phyloP scores from a whole-genome alignment of 768 basidiomycete species.

The Basidioascus undulatus region DNA sequence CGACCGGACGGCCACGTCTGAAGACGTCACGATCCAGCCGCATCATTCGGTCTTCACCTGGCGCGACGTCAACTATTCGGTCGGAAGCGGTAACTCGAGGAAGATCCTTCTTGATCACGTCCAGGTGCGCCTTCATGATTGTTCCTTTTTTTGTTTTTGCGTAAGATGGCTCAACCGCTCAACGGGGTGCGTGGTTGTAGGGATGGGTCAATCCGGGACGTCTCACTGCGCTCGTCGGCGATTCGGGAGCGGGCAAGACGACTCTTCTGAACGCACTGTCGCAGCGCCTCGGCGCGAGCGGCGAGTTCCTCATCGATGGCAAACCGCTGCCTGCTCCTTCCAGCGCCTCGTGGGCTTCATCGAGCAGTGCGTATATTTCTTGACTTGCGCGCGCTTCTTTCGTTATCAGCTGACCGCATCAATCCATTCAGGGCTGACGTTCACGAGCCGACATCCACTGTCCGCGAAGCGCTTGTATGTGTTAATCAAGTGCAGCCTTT shows the following conservation, averaged over 20 bases:
- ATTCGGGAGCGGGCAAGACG: slow-evolving; percentile 24
- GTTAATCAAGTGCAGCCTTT: too few species aligned
- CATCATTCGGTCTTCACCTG: too few species aligned
- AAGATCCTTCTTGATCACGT: too few species aligned
- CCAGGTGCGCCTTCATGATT: too few species aligned
- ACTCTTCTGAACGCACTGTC: slow-evolving; percentile 17
- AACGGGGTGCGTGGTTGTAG: too few species aligned
- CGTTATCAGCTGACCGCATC: not conserved
- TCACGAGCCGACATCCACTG: slow-evolving; percentile 20
- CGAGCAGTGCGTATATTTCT: slow-evolving; percentile 13
- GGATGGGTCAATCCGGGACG: slow-evolving; percentile 23
- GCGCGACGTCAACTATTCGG: too few species aligned
- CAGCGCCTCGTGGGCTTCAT: slow-evolving; percentile 23
- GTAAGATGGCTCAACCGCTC: too few species aligned
- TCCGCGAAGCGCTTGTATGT: slow-evolving; percentile 24
- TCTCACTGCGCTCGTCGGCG: slow-evolving; percentile 25
- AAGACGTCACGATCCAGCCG: too few species aligned
- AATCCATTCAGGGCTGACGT: too few species aligned
- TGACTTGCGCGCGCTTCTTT: not conserved
- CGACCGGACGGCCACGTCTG: too few species aligned
- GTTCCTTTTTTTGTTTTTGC: too few species aligned
- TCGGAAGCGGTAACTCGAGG: too few species aligned
- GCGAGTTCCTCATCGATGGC: slow-evolving; percentile 24
- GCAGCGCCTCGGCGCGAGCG: slow-evolving; percentile 19
- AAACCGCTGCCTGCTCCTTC: slow-evolving; percentile 21